These are phyloP conservation scores for Geotrichum bryndzae DNA, from an alignment of 1,139 yeast genomes.

Conservation along the genomic window DNA sequence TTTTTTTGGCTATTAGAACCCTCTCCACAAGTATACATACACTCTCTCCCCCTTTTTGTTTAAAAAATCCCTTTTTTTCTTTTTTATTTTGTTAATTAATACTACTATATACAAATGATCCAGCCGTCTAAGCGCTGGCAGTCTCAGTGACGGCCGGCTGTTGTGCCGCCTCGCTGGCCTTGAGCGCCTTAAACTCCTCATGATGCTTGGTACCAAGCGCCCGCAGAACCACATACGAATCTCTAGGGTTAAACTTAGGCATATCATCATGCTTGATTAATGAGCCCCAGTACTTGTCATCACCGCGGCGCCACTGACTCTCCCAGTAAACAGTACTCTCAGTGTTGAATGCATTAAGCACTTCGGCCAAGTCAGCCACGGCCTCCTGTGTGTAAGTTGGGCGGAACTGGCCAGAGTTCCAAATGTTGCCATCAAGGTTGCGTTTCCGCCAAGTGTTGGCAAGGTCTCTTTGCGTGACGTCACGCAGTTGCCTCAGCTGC, in stretches of 20 bases:
- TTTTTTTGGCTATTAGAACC: no score
- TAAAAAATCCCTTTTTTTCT: neutral
- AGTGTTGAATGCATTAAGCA: conserved; percentile 53
- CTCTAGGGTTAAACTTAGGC: conserved; percentile 59
- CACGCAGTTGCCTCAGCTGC: conserved; percentile 67
- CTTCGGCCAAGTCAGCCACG: conserved; percentile 75
- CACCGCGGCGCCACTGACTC: conserved; percentile 80
- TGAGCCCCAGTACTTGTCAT: conserved; percentile 52
- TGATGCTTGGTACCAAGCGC: conserved; percentile 17
- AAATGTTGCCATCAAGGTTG: conserved; percentile 70
- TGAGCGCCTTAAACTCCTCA: conserved; percentile 9
- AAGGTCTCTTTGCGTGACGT: conserved; percentile 50
- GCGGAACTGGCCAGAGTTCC: conserved; percentile 78
- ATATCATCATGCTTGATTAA: conserved; percentile 50
- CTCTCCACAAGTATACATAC: no score
- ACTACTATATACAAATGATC: neutral
- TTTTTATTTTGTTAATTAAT: neutral
- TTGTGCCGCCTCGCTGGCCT: conserved; percentile 5
- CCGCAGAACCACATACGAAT: conserved; percentile 24
- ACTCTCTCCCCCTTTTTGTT: neutral
- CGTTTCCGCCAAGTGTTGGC: conserved; percentile 67
- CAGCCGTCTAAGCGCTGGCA: neutral
- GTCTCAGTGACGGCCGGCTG: neutral
- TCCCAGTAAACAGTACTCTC: conserved; percentile 67
- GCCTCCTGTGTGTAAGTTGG: conserved; percentile 92